These are phyloP conservation scores for Phallus indusiatus DNA, from an alignment of 768 basidiomycete genomes.

Conservation along the genomic window DNA sequence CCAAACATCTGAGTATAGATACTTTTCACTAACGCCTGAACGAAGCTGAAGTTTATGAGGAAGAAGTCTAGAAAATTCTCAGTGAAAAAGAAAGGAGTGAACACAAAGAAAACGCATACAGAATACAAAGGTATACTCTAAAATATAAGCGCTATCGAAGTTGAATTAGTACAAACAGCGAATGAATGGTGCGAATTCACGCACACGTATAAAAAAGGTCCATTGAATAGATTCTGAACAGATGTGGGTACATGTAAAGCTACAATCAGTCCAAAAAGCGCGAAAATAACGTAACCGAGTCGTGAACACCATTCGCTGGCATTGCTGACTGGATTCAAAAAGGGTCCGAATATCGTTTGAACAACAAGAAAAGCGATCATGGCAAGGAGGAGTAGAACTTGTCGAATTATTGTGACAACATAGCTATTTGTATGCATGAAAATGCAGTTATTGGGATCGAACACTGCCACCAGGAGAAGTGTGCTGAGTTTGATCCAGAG, in stretches of 20 bases:
- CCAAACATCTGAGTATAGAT: conserved; percentile 16
- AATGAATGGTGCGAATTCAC: conserved; percentile 18
- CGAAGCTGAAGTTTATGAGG: conserved; percentile 41
- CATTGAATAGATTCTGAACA: conserved; percentile 39
- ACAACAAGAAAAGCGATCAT: conserved; percentile 50
- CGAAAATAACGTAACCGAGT: conserved; percentile 58
- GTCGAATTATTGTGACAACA: conserved; percentile 47
- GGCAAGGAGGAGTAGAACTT: conserved; percentile 47
- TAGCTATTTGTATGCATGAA: conserved; percentile 48
- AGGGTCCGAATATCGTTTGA: conserved; percentile 54
- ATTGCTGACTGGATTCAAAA: conserved; percentile 62
- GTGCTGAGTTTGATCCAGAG: conserved; percentile 64
- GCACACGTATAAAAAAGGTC: conserved; percentile 56
- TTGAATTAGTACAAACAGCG: conserved; percentile 1
- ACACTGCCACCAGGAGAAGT: conserved; percentile 53
- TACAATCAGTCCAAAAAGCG: conserved; percentile 53
- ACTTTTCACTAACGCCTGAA: conserved; percentile 57
- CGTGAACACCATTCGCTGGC: conserved; percentile 69
- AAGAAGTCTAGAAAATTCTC: conserved; percentile 45
- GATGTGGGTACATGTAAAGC: conserved; percentile 46
- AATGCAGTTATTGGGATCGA: conserved; percentile 64
- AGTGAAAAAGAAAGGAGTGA: background rate
- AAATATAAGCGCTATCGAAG: conserved; percentile 31
- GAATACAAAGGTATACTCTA: conserved; percentile 60
- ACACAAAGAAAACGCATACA: conserved; percentile 32